Evolutionary conservation across 2,329 filamentous ascomycete genomes (phyloP).

Genomic region (Didymella sp.): DNA sequence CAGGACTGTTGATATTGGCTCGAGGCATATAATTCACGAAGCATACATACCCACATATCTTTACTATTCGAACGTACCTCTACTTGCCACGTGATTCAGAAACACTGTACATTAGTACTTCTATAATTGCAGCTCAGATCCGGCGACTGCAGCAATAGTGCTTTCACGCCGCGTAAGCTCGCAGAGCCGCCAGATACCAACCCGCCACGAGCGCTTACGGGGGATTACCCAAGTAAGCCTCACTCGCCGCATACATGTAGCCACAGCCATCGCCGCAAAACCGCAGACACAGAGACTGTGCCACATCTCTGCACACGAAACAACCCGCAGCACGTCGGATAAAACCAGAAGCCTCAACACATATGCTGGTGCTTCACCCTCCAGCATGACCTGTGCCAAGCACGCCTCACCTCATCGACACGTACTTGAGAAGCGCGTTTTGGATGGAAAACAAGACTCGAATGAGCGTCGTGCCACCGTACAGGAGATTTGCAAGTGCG

Average conservation of each 20-base stretch:
- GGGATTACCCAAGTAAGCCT: not conserved
- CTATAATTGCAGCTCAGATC: conserved; percentile 1
- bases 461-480: conserved; percentile 7
- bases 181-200: conserved; percentile 6
- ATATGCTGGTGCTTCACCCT: conserved; percentile 11
- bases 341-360: not conserved
- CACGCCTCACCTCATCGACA: conserved; percentile 1
- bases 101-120: not conserved
- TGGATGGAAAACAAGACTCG: conserved; percentile 3
- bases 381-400: conserved; percentile 10
- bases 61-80: not conserved
- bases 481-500: not conserved
- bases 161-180: conserved; percentile 12
- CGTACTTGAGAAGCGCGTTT: conserved; percentile 6
- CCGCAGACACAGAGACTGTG: not conserved
- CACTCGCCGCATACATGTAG: not conserved
- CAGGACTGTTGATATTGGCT: conserved; percentile 47
- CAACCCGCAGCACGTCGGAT: not conserved
- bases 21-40: conserved; percentile 16
- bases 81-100: conserved; percentile 9
- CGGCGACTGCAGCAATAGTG: conserved; percentile 9
- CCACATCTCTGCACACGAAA: conserved; percentile 1
- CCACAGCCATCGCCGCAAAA: not conserved
- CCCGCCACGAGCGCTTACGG: conserved; percentile 17
- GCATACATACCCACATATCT: not conserved